phyloP scores from a whole-genome alignment of 1,139 yeast genomes.

The Geotrichum armillariae region DNA sequence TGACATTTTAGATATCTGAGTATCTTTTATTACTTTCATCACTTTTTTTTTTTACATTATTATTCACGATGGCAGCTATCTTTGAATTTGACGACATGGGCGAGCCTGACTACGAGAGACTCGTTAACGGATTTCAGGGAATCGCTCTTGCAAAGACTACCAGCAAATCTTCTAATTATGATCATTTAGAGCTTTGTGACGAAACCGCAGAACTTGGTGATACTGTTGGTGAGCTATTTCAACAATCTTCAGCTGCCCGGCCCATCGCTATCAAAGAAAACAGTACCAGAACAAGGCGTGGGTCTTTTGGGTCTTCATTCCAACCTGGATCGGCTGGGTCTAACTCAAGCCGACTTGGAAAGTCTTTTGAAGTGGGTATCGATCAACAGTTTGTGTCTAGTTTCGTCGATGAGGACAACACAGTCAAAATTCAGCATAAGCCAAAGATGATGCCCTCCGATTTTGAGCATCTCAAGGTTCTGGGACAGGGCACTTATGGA shows the following conservation, averaged over 20 bases:
- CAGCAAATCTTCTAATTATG: background rate
- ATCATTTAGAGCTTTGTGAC: conserved; percentile 12
- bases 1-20: too few relatives aligned
- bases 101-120: conserved; percentile 5
- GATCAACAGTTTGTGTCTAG: conserved; percentile 40
- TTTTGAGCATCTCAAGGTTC: conserved; percentile 72
- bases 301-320: conserved; percentile 19
- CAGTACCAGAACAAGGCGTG: conserved; percentile 22
- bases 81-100: conserved; percentile 26
- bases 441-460: conserved; percentile 49
- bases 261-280: conserved; percentile 17
- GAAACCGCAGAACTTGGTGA: conserved; percentile 25
- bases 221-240: conserved; percentile 21
- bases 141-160: conserved; percentile 3
- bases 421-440: background rate
- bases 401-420: conserved; percentile 24
- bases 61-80: conserved; percentile 23
- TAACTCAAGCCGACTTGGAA: conserved; percentile 42
- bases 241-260: conserved; percentile 16
- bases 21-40: conserved; percentile 24
- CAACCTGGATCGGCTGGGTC: conserved; percentile 25
- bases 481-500: conserved; percentile 94
- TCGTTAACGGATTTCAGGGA: conserved; percentile 8
- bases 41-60: conserved; percentile 35
- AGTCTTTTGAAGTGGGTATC: conserved; percentile 50